Conservation (phyloP, 1,139 yeast species). For the Geotrichum aggregatum region DNA sequence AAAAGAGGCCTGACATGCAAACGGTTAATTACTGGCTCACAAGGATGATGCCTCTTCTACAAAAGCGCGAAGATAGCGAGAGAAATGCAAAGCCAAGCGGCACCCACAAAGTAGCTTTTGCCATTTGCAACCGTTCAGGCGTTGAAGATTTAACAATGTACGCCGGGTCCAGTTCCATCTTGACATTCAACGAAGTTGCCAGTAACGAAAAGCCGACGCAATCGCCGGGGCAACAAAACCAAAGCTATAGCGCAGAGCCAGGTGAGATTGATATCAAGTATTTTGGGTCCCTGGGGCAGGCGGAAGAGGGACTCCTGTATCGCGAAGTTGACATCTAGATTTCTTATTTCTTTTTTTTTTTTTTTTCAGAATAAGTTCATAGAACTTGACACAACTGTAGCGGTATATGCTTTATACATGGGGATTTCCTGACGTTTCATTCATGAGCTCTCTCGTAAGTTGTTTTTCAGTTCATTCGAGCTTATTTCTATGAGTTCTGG, state of each 20-base stretch:
- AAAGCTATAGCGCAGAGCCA: too few relatives aligned
- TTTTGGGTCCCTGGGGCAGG: constrained; percentile 29
- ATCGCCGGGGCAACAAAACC: too few relatives aligned
- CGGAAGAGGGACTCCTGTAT: constrained; percentile 28
- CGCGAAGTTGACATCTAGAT: constrained; percentile 21
- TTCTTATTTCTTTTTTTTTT: too few relatives aligned
- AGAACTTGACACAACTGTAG: too few relatives aligned
- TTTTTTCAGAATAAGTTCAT: too few relatives aligned
- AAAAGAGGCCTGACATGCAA: constrained; percentile 39
- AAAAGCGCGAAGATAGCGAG: constrained; percentile 24
- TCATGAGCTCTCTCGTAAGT: too few relatives aligned
- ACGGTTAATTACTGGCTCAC: constrained; percentile 63
- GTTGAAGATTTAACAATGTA: constrained; percentile 65
- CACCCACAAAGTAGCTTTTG: constrained; percentile 37
- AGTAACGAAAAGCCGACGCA: constrained; percentile 7
- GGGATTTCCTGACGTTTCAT: too few relatives aligned
- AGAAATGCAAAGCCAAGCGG: constrained; percentile 28
- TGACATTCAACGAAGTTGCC: constrained; percentile 23
- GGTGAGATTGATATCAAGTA: constrained; percentile 16
- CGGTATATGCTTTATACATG: too few relatives aligned
- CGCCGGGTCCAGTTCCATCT: constrained; percentile 57
- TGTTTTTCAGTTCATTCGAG: too few relatives aligned
- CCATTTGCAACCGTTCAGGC: constrained; percentile 70
- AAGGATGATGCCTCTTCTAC: constrained; percentile 63
- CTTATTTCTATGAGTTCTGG: too few relatives aligned